Conservation (phyloP, 2,329 filamentous ascomycete genomes). For the Moelleriella libera region DNA sequence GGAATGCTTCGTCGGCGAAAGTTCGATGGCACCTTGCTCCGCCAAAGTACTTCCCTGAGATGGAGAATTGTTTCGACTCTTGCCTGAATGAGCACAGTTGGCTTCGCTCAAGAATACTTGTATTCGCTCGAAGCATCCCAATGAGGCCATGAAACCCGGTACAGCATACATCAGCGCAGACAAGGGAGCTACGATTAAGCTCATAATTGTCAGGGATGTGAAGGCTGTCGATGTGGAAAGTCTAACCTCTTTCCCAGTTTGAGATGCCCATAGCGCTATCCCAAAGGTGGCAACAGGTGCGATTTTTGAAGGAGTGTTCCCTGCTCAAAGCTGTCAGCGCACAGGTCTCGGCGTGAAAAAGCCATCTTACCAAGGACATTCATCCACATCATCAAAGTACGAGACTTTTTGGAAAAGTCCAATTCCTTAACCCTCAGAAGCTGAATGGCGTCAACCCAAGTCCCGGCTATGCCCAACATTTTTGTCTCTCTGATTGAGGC, state of each 20-base stretch:
- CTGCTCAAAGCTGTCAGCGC: background rate
- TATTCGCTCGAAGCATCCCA: constrained; percentile 11
- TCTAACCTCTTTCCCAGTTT: background rate
- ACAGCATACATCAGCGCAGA: constrained; percentile 8
- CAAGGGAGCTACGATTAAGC: constrained; percentile 8
- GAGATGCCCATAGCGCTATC: constrained; percentile 6
- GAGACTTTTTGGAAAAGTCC: constrained; percentile 8
- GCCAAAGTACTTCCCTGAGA: no score
- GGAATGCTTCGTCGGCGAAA: no score
- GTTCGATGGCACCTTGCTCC: no score
- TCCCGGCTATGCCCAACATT: constrained; percentile 14
- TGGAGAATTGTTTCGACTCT: no score
- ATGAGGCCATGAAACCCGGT: constrained; percentile 8
- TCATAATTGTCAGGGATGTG: constrained; percentile 11
- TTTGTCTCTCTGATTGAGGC: constrained; percentile 16
- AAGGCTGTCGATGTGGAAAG: constrained; percentile 7
- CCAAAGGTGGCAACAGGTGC: constrained; percentile 9
- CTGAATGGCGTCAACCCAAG: constrained; percentile 7
- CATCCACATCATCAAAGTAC: constrained; percentile 8
- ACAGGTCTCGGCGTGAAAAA: background rate
- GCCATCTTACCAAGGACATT: constrained; percentile 8
- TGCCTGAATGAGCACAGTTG: background rate
- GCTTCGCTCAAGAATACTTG: constrained; percentile 4
- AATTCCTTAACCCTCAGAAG: constrained; percentile 8
- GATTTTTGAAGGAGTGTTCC: constrained; percentile 4